Base-by-base conservation (phyloP, 768 basidiomycete genomes). In the Leucocoprinus leucothites region DNA sequence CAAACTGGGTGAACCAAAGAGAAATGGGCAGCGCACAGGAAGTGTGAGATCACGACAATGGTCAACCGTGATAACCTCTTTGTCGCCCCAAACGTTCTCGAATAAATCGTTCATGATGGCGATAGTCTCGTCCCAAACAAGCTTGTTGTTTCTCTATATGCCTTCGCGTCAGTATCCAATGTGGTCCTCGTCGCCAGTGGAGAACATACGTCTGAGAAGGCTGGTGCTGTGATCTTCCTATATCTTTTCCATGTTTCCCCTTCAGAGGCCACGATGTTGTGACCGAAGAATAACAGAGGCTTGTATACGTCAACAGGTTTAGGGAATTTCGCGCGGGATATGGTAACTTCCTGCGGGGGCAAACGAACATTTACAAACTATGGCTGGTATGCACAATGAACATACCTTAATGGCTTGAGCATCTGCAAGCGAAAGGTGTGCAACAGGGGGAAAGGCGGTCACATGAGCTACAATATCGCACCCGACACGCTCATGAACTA, bases 211-310 rank as follows among this genome's bases (percentile, higher is more conserved):
- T 84, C 82, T 13, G 80, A 79, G 64, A 85, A 86, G 0, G 82
- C 77, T 7, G 84, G 82, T 1, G 80, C 80, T 19, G 76, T 65
- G 21, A 86, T 74, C 63, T 81, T 82, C 42, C 82, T 68, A 58
- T 84, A 82, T n/a, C 74, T 75, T 63, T 83, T 83, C 84, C 84
- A 87, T 49, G 80, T 73, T 2, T 80, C 77, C 18, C 78, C 81
- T 60, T 87, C 84, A 0, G 81, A 78, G 2, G 75, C 76, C 18
- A 87, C 73, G 44, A 86, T 79, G 58, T 86, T 86, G 4, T 60
- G 60, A 13, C 85, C 85, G 59, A 77, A 86, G 56, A 81, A 71
- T 0, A 66, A 51, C 16, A 86, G 61, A 8, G 69, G 51, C 1
- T 35, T 53, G 59, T 85, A 85, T 21, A 67, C 60, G 3, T 70